phyloP scores from a whole-genome alignment of 305 asterid species.

The Fraxinus platypoda region DNA sequence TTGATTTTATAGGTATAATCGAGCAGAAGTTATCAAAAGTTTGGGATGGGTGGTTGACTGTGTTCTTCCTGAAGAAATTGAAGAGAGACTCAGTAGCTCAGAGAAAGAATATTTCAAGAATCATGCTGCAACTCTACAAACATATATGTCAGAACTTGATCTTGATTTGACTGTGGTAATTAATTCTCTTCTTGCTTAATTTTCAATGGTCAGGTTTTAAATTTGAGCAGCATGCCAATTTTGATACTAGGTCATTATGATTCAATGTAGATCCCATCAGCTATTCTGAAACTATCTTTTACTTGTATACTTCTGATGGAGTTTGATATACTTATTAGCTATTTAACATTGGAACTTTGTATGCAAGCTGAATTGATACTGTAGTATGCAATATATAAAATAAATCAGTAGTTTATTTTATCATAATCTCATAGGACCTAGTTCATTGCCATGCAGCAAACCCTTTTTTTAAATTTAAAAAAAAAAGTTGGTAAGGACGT shows the following conservation, averaged over 20 bases:
- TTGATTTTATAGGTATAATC: slow-evolving; percentile 50
- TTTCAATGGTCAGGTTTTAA: neutral
- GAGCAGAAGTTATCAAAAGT: slow-evolving; percentile 71
- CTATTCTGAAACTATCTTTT: neutral
- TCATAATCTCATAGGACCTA: neutral
- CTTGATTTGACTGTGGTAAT: slow-evolving; percentile 82
- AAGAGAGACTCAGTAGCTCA: slow-evolving; percentile 65
- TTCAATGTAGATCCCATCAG: neutral
- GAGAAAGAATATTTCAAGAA: slow-evolving; percentile 80
- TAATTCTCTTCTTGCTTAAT: slow-evolving; percentile 20
- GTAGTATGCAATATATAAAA: neutral
- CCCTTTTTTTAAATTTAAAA: neutral
- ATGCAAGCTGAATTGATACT: neutral
- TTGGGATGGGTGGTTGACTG: slow-evolving; percentile 77
- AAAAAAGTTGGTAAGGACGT: neutral
- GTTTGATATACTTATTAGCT: neutral
- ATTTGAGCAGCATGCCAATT: neutral
- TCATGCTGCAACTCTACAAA: slow-evolving; percentile 62
- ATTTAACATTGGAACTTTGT: neutral
- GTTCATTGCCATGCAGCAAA: neutral
- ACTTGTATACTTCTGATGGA: neutral
- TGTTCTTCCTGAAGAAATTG: slow-evolving; percentile 82
- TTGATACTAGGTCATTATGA: neutral
- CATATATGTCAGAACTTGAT: slow-evolving; percentile 65
- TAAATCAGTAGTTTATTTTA: neutral